Conservation (phyloP, 192 early-diverging fungal genomes). For the Entomortierella beljakovae region DNA sequence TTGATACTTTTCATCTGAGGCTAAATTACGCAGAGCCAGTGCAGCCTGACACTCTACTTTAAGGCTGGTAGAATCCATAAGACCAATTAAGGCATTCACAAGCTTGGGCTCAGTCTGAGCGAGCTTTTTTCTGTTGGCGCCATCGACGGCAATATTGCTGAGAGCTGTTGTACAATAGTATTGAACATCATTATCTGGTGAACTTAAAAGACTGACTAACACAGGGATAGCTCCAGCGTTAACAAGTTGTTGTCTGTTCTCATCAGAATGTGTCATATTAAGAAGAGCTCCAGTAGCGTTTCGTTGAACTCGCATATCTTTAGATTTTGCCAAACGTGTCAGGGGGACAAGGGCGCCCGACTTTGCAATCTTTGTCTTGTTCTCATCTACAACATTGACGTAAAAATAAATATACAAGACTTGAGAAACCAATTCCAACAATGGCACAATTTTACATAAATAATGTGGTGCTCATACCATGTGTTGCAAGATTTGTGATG, state of each 20-base stretch:
- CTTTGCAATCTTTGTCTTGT: constrained; percentile 90
- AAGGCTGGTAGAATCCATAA: constrained; percentile 81
- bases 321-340: constrained; percentile 79
- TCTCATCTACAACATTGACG: constrained; percentile 70
- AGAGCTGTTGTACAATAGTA: constrained; percentile 93
- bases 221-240: constrained; percentile 86
- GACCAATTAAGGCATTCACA: constrained; percentile 78
- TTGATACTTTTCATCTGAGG: constrained; percentile 90
- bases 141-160: constrained; percentile 91
- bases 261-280: constrained; percentile 92
- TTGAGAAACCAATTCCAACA: neutral
- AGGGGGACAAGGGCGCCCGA: constrained; percentile 82
- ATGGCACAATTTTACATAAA: neutral
- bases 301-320: constrained; percentile 87
- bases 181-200: constrained; percentile 86
- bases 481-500: constrained; percentile 92
- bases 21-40: constrained; percentile 87
- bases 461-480: constrained; percentile 58
- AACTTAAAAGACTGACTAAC: constrained; percentile 78
- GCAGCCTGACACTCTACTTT: constrained; percentile 92
- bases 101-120: constrained; percentile 79
- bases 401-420: constrained; percentile 2
- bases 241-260: constrained; percentile 86
- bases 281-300: constrained; percentile 92
- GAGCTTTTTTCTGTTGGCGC: constrained; percentile 70